phyloP scores from a whole-genome alignment of 2,329 filamentous ascomycete species.

The Neopestalotiopsis sp. region DNA sequence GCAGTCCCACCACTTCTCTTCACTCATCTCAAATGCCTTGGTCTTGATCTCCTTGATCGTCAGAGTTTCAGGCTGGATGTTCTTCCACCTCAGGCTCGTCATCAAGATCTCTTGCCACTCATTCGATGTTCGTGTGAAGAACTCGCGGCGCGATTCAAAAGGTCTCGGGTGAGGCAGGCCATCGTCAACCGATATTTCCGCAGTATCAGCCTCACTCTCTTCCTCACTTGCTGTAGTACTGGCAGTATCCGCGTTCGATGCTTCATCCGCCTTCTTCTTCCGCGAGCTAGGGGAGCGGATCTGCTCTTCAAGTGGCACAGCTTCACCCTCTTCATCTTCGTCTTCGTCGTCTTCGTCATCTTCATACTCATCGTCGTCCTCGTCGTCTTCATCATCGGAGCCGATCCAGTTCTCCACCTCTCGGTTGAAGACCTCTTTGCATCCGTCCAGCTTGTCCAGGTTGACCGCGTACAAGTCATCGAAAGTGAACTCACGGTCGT shows the following conservation, averaged over 20 bases:
- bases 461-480: slow-evolving; percentile 94
- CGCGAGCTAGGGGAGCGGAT: slow-evolving; percentile 59
- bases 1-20: slow-evolving; percentile 99
- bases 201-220: slow-evolving; percentile 51
- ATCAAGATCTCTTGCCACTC: slow-evolving; percentile 92
- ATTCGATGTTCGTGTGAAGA: slow-evolving; percentile 85
- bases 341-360: slow-evolving; percentile 59
- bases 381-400: slow-evolving; percentile 55
- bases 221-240: slow-evolving; percentile 44
- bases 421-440: slow-evolving; percentile 86
- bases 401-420: slow-evolving; percentile 83
- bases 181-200: slow-evolving; percentile 68
- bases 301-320: slow-evolving; percentile 54
- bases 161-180: slow-evolving; percentile 77
- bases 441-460: slow-evolving; percentile 92
- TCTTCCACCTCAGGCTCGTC: slow-evolving; percentile 73
- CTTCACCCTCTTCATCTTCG: slow-evolving; percentile 52
- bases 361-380: slow-evolving; percentile 66
- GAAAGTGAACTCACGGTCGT: slow-evolving; percentile 93
- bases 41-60: slow-evolving; percentile 91
- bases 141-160: slow-evolving; percentile 90
- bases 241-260: slow-evolving; percentile 44
- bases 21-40: slow-evolving; percentile 86
- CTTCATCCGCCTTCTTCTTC: slow-evolving; percentile 56
- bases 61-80: slow-evolving; percentile 69